Conservation (phyloP, 192 early-diverging fungal genomes). For the Umbelopsis ramanniana region DNA sequence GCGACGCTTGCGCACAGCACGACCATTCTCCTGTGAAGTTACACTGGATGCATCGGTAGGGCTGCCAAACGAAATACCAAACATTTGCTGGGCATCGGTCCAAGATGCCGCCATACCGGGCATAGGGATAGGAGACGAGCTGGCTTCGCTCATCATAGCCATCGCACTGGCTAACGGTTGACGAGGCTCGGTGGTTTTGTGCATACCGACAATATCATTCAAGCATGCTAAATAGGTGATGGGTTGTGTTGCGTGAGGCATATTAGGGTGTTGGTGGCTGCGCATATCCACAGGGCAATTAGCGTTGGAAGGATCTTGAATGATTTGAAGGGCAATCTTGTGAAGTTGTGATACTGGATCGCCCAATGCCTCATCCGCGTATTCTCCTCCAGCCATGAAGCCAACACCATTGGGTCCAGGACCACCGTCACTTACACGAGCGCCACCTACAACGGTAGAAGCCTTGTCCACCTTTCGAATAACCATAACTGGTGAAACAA, state of each 20-base stretch:
- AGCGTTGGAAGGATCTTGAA: slow-evolving; percentile 47
- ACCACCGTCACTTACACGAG: slow-evolving; percentile 32
- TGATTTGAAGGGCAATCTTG: slow-evolving; percentile 88
- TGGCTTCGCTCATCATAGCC: slow-evolving; percentile 2
- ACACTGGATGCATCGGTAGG: slow-evolving; percentile 23
- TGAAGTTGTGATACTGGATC: slow-evolving; percentile 90
- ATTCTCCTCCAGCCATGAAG: slow-evolving; percentile 39
- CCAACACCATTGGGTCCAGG: slow-evolving; percentile 16
- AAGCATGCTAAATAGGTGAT: slow-evolving; percentile 75
- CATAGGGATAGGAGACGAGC: slow-evolving; percentile 2
- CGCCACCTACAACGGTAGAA: slow-evolving; percentile 74
- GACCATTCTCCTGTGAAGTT: slow-evolving; percentile 27
- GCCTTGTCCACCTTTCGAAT: slow-evolving; percentile 87
- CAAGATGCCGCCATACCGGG: slow-evolving; percentile 21
- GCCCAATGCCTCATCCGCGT: slow-evolving; percentile 61
- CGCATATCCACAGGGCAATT: slow-evolving; percentile 6
- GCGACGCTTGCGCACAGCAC: slow-evolving; percentile 39
- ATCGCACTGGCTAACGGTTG: slow-evolving; percentile 39
- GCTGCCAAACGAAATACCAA: slow-evolving; percentile 15
- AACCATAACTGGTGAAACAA: slow-evolving; percentile 80
- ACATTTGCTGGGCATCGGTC: slow-evolving; percentile 19
- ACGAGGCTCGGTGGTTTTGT: slow-evolving; percentile 57
- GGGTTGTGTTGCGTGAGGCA: slow-evolving; percentile 44
- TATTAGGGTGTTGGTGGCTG: slow-evolving; percentile 24
- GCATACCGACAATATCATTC: slow-evolving; percentile 79